Base-by-base conservation (phyloP, 1,284 basidiomycete species). In the Heterobasidion parviporum region DNA sequence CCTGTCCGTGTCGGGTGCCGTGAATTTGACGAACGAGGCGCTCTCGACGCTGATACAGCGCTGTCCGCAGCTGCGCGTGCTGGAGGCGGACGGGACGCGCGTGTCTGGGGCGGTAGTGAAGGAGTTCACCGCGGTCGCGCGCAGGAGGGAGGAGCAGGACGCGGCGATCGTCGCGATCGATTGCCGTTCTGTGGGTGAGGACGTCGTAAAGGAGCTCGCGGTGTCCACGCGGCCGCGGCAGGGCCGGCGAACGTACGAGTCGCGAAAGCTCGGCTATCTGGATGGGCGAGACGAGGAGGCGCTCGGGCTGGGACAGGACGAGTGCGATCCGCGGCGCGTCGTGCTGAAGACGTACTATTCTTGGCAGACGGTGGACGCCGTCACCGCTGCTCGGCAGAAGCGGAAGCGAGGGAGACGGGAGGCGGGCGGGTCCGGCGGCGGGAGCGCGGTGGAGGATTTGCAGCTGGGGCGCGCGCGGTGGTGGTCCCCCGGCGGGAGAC, bases 261-360 rank as follows among this genome's bases (percentile, higher is more conserved):
- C 88, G 41, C 75, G 80, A 57, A 80, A 78, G 65, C 72, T 89
- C 16, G 73, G 68, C 50, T 92, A 80, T 67, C 72, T 89, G 47
- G 89, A 91, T 66, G 80, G 70, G 53, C 72, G 81, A 57, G 87
- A 89, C 64, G 75, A 75, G 9, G 83, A 86, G 60, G 77, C 78
- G 48, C 63, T 83, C 55, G 80, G 78, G 63, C 68, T 83, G 14
- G 85, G 83, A 43, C 81, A 87, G 67, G 86, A 90, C 66, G 89
- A 91, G 67, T 88, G 87, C 65, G 85, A 89, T 59, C 76, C 80
- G 62, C 68, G 64, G 59, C 73, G 83, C n/a, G 84, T 94, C 8
- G 82, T 87, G 51, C 64, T 94, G 59, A 93, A 92, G 80, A 85
- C 86, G 35, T 94, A 92, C 66, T 89, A 89, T 71, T 84, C 85